A percentile compares a stretch with the other conserved stretches of the same genome.
Conservation (phyloP, 257 asterid genomes). For the Solanum pinnatisectum region DNA sequence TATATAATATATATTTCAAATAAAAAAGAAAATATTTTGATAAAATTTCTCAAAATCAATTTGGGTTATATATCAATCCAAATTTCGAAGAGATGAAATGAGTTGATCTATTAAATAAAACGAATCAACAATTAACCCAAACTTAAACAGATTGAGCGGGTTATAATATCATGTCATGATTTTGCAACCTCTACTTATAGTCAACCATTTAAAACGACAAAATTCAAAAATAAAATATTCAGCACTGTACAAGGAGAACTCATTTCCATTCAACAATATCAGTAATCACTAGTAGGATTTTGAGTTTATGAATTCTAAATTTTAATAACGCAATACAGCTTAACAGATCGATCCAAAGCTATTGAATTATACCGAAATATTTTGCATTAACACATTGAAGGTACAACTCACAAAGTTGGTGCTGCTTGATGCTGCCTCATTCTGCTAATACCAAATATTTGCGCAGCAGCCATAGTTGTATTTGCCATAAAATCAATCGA, state of each 20-base stretch:
- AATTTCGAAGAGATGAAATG: neutral
- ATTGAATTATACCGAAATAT: neutral
- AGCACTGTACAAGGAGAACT: neutral
- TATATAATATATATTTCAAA: neutral
- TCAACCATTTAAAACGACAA: neutral
- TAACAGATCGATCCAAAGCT: neutral
- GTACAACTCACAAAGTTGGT: neutral
- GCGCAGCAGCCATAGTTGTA: neutral
- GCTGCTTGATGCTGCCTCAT: neutral
- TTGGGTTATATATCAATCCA: neutral
- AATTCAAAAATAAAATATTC: no score
- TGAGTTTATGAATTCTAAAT: neutral
- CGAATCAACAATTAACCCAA: neutral
- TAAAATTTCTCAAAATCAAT: neutral
- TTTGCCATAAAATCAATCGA: neutral
- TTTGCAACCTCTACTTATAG: neutral
- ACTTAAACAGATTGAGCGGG: neutral
- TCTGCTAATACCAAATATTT: neutral
- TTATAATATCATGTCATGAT: neutral
- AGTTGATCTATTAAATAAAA: neutral
- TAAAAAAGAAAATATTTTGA: neutral
- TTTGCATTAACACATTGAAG: neutral
- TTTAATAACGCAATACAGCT: no score
- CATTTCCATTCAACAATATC: neutral
- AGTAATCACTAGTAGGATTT: neutral